Conservation (phyloP, 768 basidiomycete species). For the Lentinula sp. region DNA sequence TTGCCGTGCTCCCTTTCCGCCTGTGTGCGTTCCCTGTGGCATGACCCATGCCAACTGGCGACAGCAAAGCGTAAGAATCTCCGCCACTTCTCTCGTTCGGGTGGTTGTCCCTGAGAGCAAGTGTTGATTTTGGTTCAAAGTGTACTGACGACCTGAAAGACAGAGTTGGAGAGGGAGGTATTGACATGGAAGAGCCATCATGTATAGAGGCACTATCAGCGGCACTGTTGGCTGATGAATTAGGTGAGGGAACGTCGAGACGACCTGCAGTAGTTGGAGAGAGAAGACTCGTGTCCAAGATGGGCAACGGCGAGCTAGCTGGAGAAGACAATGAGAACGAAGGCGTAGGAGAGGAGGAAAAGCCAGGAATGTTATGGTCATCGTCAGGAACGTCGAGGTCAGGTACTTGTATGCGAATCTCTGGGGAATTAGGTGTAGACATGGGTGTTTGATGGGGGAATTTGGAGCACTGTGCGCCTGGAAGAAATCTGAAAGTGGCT, state of each 20-base stretch:
- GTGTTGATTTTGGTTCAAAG: constrained; percentile 40
- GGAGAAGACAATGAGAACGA: constrained; percentile 12
- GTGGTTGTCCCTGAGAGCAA: constrained; percentile 61
- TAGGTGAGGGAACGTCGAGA: constrained; percentile 18
- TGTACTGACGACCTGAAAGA: constrained; percentile 60
- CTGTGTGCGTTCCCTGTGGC: constrained; percentile 26
- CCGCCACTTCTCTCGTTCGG: constrained; percentile 53
- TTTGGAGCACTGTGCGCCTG: not conserved
- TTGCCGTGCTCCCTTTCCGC: constrained; percentile 55
- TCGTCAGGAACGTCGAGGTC: not conserved
- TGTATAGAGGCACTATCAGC: constrained; percentile 16
- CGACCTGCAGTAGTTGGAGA: constrained; percentile 15
- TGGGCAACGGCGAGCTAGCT: constrained; percentile 1
- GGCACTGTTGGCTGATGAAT: constrained; percentile 11
- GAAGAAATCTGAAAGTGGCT: not conserved
- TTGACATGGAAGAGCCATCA: constrained; percentile 31
- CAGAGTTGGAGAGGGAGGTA: constrained; percentile 64
- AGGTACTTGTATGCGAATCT: constrained; percentile 4
- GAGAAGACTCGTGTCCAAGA: constrained; percentile 12
- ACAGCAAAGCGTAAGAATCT: constrained; percentile 45
- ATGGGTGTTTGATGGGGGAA: not conserved
- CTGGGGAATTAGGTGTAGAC: constrained; percentile 2
- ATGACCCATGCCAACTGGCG: constrained; percentile 22
- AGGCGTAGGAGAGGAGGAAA: not conserved
- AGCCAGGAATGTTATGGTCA: not conserved